phyloP scores from a whole-genome alignment of 2,329 filamentous ascomycete genomes.

The Monilinia fructicola region DNA sequence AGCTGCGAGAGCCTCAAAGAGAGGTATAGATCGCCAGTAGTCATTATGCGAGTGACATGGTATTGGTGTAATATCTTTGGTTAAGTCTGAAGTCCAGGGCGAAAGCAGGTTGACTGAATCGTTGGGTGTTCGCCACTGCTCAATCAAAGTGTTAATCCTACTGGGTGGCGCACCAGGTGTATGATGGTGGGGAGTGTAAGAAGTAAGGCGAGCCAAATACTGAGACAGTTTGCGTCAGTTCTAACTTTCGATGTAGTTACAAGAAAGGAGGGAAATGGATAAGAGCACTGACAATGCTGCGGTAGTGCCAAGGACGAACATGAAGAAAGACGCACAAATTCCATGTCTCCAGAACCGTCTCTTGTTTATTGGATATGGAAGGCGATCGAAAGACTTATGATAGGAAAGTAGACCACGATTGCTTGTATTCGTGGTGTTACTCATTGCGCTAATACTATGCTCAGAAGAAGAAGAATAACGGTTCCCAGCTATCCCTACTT shows the following conservation, averaged over 20 bases:
- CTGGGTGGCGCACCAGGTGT: background rate
- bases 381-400: background rate
- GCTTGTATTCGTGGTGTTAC: background rate
- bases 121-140: background rate
- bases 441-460: background rate
- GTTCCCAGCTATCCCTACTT: background rate
- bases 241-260: background rate
- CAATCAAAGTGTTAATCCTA: background rate
- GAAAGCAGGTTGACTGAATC: constrained; percentile 4
- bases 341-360: background rate
- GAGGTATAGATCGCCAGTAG: constrained; percentile 51
- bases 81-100: constrained; percentile 8
- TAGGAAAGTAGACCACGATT: background rate
- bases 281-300: constrained; percentile 13
- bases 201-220: background rate
- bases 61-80: constrained; percentile 3
- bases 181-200: background rate
- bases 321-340: background rate
- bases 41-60: constrained; percentile 52
- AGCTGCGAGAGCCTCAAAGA: constrained; percentile 53
- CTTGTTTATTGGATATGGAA: background rate
- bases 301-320: background rate
- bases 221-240: background rate
- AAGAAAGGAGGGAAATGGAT: background rate
- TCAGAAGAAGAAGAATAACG: background rate